Conservation (phyloP, 2,329 filamentous ascomycete genomes). For the Helminthosporium solani region DNA sequence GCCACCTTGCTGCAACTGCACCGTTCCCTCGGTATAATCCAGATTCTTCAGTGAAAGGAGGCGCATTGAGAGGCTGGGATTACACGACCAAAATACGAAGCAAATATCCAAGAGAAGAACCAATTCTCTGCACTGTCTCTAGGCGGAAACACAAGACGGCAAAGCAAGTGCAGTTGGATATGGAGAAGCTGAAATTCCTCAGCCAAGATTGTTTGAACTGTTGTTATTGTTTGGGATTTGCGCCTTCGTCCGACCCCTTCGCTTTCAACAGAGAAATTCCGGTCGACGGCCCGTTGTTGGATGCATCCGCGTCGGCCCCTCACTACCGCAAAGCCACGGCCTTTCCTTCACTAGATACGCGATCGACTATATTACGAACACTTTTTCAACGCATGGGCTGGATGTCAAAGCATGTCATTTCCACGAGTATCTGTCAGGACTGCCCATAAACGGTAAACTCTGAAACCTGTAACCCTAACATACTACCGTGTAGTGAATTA, state of each 20-base stretch:
- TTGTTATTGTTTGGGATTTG: not conserved
- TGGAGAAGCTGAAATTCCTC: too few relatives aligned
- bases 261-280: too few relatives aligned
- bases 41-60: constrained; percentile 39
- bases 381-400: too few relatives aligned
- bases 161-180: not conserved
- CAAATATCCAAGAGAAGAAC: constrained; percentile 8
- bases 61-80: constrained; percentile 31
- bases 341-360: too few relatives aligned
- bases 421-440: not conserved
- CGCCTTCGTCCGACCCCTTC: too few relatives aligned
- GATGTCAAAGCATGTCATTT: not conserved
- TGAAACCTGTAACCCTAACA: not conserved
- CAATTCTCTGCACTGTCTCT: constrained; percentile 9
- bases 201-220: not conserved
- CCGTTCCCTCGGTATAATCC: constrained; percentile 43
- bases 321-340: too few relatives aligned
- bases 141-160: constrained; percentile 10
- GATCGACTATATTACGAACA: too few relatives aligned
- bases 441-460: not conserved
- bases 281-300: too few relatives aligned
- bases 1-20: constrained; percentile 35
- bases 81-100: not conserved
- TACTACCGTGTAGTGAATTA: too few relatives aligned
- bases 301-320: too few relatives aligned